Base-by-base conservation (phyloP, 208 protist genomes). In the Paratrypanosoma confusum region DNA sequence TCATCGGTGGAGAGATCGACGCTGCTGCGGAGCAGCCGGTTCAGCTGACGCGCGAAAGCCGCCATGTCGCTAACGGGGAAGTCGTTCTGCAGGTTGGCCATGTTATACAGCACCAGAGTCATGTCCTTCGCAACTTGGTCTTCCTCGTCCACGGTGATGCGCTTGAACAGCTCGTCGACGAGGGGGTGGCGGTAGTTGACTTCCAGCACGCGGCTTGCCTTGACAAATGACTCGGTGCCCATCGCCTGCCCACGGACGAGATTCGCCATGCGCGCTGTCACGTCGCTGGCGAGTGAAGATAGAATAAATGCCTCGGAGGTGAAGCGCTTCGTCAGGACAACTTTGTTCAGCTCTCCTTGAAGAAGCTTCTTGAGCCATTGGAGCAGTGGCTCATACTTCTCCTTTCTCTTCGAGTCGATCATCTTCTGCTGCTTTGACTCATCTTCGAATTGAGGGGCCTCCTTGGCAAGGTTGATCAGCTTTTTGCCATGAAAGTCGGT, bases 101-200 rank as follows among this genome's bases (percentile, higher is more conserved):
- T 96, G 51, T 98, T 93, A 62, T 93, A 98, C 20, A 99, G 80
- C 40, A 98, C 74, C 53, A 71, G 76, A 13, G 93, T 85, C 11
- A 95, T 65, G 45, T 99, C 93, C 29, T 71, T 72, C 5, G 85
- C 59, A 3, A 62, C 36, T 21, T 70, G 28, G 69, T 99, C 95
- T 6, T 94, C 65, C 26, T 51, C 26, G 62, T 96, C 70, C 5
- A 71, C 78, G 20, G 83, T 42, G 43, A 97, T 67, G 37, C 81
- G 70, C 11, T 71, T 50, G 55, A 86, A 81, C 8, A 99, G 71
- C 39, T 96, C 72, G 7, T 80, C 50, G 17, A 99, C 87, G 13
- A 99, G 66, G 4, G 95, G 87, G 64, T 99, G 97, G 32, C 79
- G 68, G 39, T 97, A 87, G 84, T 99, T 99, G 57, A 99, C 68